These are phyloP conservation scores for Aspergillus hancockii DNA, from an alignment of 495 filamentous ascomycete genomes.

Conservation along the genomic window DNA sequence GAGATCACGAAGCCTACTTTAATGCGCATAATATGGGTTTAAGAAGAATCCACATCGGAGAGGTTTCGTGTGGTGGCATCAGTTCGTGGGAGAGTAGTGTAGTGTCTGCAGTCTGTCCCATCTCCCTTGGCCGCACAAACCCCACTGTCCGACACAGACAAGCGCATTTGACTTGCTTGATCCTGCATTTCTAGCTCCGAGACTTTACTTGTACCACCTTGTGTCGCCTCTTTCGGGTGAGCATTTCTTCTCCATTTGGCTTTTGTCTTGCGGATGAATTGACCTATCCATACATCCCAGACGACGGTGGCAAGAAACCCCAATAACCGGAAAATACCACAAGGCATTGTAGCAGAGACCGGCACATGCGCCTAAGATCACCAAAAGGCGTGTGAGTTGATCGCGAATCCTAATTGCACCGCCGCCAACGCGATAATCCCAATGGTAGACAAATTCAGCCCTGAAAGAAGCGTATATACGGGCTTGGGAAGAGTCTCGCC, in stretches of 20 bases:
- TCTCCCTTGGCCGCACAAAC: too few relatives aligned
- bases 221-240: constrained; percentile 21
- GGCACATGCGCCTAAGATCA: constrained; percentile 67
- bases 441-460: constrained; percentile 76
- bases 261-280: constrained; percentile 32
- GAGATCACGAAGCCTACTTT: too few relatives aligned
- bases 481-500: constrained; percentile 58
- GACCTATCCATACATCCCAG: constrained; percentile 61
- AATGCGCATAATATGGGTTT: too few relatives aligned
- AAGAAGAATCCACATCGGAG: too few relatives aligned
- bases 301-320: constrained; percentile 56
- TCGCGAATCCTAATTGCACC: constrained; percentile 75
- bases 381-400: constrained; percentile 63
- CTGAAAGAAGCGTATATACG: constrained; percentile 75
- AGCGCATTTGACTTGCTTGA: too few relatives aligned
- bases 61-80: too few relatives aligned
- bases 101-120: too few relatives aligned
- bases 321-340: constrained; percentile 81
- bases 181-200: too few relatives aligned
- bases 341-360: constrained; percentile 76
- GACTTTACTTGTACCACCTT: too few relatives aligned
- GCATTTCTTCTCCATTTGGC: constrained; percentile 34
- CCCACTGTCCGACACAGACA: too few relatives aligned
- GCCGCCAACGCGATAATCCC: constrained; percentile 80
- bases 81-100: too few relatives aligned